Base-by-base conservation (phyloP, 306 rosid genomes). In the Fagus crenata region DNA sequence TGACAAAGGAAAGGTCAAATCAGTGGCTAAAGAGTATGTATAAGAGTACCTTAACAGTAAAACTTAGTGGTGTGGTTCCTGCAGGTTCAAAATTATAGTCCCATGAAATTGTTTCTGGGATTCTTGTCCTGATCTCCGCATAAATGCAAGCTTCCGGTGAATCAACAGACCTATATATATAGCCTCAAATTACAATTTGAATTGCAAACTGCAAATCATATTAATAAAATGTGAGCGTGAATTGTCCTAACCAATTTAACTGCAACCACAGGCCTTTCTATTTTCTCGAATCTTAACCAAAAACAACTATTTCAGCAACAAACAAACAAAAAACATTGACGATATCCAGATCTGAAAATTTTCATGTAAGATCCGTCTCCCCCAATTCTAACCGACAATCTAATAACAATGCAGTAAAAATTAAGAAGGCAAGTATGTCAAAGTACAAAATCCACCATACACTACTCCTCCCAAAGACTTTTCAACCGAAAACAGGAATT, bases 81-180 rank as follows among this genome's bases (percentile, higher is more conserved):
- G 95, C 93, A 80, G 97, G 93, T 88, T 94, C 96, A 86, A 94
- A 94, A 86, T 88, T 90, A 87, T 88, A 94, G 84, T 94, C 95
- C 97, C 96, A 94, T 5, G 96, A 88, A 61, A 85, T 79, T 11
- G 97, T 90, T 40, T 94, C 98, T 41, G 97, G 98, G 74, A 94
- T 94, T 77, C 97, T 88, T 63, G 98, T 94, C 81, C 97, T 89
- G 83, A 94, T 89, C 87, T 94, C 96, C 32, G 98, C 98, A 80
- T 87, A 92, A 82, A 92, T 88, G 86, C 98, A 86, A 15, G 87
- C 87, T 78, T 89, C 90, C 78, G 49, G 75, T 13, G 92, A 89
- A 85, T 94, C 98, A 35, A 94, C 89, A 49, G 97, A 90, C 89
- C 97, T 94, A 53, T 79, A 76, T 41, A 46, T 58, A 69, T 56